Evolutionary conservation across 768 basidiomycete genomes (phyloP).

Genomic region (Pulveroboletus sp.): DNA sequence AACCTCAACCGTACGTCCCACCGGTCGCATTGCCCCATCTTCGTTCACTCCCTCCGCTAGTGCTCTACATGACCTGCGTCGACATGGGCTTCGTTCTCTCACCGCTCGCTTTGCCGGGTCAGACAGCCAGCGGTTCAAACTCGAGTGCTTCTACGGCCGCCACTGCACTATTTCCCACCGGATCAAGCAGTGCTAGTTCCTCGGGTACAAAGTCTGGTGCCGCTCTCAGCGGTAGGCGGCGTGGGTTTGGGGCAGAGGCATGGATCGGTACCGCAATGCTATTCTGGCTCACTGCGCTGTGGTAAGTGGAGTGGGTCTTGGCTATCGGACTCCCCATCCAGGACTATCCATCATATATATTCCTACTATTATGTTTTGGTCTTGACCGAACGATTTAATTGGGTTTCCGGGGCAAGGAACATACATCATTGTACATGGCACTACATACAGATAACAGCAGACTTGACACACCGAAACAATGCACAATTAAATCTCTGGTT

Average conservation of each 20-base stretch:
- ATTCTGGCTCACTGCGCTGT: conserved; percentile 8
- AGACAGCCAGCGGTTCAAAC: conserved; percentile 16
- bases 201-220: background rate
- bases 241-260: background rate
- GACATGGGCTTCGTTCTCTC: conserved; percentile 24
- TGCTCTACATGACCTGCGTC: conserved; percentile 24
- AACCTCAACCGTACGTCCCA: conserved; percentile 35
- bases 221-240: background rate
- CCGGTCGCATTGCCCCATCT: no score
- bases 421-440: conserved; percentile 7
- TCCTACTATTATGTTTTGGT: conserved; percentile 5
- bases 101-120: conserved; percentile 26
- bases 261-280: conserved; percentile 8
- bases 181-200: background rate
- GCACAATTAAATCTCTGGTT: conserved; percentile 5
- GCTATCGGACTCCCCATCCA: background rate
- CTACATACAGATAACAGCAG: background rate
- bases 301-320: conserved; percentile 5
- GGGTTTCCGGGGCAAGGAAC: background rate
- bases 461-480: background rate
- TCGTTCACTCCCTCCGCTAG: conserved; percentile 2
- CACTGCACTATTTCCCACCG: background rate
- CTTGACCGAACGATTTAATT: background rate
- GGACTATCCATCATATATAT: conserved; percentile 10
- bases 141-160: background rate